A percentile compares a stretch with the other conserved stretches of the same genome.
These are phyloP conservation scores for Setomelanomma holmii DNA, from an alignment of 2,329 filamentous ascomycete species.

Conservation along the genomic window DNA sequence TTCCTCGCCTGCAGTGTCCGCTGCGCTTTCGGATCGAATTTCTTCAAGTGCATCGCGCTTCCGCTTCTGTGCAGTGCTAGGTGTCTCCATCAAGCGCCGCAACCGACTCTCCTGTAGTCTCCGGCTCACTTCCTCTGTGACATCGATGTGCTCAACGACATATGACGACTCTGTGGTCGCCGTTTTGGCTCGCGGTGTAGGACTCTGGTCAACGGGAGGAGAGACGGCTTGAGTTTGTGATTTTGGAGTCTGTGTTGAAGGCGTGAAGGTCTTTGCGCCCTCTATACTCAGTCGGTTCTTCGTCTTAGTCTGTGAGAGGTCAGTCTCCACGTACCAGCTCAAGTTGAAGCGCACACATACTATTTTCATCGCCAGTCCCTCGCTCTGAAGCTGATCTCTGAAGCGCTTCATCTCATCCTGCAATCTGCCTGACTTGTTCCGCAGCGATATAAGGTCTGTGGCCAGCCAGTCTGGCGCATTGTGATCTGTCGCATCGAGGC, in stretches of 20 bases:
- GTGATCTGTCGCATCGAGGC: conserved; percentile 44
- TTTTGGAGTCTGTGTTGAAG: conserved; percentile 10
- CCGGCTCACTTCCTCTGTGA: conserved; percentile 43
- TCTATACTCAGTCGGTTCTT: conserved; percentile 41
- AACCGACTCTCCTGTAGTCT: conserved; percentile 38
- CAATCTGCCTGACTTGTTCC: conserved; percentile 41
- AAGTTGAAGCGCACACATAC: conserved; percentile 8
- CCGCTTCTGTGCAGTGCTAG: conserved; percentile 43
- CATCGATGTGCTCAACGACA: conserved; percentile 36
- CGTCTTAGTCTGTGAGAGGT: too few species aligned
- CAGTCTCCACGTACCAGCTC: too few species aligned
- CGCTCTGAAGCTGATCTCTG: conserved; percentile 34
- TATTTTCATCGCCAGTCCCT: conserved; percentile 35
- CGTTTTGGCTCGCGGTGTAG: conserved; percentile 20
- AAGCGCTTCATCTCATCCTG: conserved; percentile 46
- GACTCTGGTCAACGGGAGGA: conserved; percentile 22
- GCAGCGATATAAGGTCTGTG: conserved; percentile 41
- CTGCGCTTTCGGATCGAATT: conserved; percentile 21
- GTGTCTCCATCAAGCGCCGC: conserved; percentile 40
- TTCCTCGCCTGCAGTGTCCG: conserved; percentile 21
- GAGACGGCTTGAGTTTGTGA: conserved; percentile 17
- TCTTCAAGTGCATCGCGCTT: conserved; percentile 38
- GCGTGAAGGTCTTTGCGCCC: conserved; percentile 15
- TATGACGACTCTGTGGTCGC: conserved; percentile 22
- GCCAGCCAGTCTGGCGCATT: conserved; percentile 46